Conservation (phyloP, 352 stramenopile species). For the Aphanomyces invadans region DNA sequence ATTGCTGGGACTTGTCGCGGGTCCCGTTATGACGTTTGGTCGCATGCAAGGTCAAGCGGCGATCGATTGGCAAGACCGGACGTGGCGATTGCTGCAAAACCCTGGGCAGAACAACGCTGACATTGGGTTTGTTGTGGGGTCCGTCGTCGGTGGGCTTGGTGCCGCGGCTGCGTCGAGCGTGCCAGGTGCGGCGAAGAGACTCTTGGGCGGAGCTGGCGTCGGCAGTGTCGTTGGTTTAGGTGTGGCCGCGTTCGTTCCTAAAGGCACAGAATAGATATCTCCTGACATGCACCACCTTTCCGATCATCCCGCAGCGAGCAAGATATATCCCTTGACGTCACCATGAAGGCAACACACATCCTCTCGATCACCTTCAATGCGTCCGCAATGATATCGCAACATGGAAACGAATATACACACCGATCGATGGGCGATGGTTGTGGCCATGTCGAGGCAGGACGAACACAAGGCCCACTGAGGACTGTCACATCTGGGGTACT, state of each 20-base stretch:
- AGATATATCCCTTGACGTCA: not conserved
- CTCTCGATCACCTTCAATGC: too few relatives aligned
- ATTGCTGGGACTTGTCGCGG: not conserved
- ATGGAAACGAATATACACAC: too few relatives aligned
- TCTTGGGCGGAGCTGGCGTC: not conserved
- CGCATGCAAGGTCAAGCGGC: not conserved
- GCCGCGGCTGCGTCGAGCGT: too few relatives aligned
- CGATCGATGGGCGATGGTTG: too few relatives aligned
- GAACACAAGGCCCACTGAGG: too few relatives aligned
- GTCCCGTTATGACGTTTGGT: not conserved
- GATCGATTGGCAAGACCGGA: not conserved
- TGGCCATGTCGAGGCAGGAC: too few relatives aligned
- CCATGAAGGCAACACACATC: too few relatives aligned
- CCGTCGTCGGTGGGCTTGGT: not conserved
- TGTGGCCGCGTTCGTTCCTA: not conserved
- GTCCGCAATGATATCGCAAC: too few relatives aligned
- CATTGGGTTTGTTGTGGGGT: not conserved
- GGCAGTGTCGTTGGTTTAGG: not conserved
- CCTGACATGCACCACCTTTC: too few relatives aligned
- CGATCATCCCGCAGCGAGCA: not conserved
- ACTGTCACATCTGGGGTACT: too few relatives aligned
- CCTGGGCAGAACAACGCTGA: conserved; percentile 2
- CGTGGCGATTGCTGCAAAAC: conserved; percentile 13
- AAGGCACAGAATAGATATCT: not conserved
- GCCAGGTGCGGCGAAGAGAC: not conserved